Base-by-base conservation (phyloP, 139 green algal genomes). In the Chlorella sorokiniana region DNA sequence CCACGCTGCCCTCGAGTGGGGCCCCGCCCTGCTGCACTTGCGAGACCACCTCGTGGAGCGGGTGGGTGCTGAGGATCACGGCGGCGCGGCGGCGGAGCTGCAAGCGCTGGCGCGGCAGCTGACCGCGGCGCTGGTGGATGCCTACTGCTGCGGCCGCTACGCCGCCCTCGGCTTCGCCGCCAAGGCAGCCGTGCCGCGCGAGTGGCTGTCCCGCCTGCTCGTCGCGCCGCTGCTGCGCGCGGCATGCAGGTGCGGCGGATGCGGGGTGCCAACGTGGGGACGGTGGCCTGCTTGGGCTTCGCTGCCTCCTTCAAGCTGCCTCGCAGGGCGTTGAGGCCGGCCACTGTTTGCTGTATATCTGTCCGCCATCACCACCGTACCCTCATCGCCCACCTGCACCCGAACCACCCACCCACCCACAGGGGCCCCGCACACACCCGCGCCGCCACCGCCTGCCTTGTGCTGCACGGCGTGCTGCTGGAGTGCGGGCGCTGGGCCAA, bases 151-250 rank as follows among this genome's bases (percentile, higher is more conserved):
- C 9, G 63, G 41, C 29, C 67, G 45, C 2, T 82, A 65, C 25
- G 45, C 77, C 5, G 62, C 77, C 11, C 77, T 82, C 22, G 77
- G 77, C 2, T n/a, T 54, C 23, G 64, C 45, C 63, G 76, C 63
- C 77, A 82, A 82, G 64, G 77, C 44, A 29, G 45, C 51, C 27
- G 59, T 82, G 48, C 45, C 63, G 1, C 64, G 45, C 1, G 44
- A 62, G 22, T 82, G 77, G 77, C 77, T 82, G 44, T 41, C 44
- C 64, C 42, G 71, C 23, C 63, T 82, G 65, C 45, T 82, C 40
- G 31, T 82, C 37, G 33, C 37, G 37, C 77, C 77, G 27, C 63
- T 75, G 63, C 64, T 82, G 40, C 63, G 44, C 33, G 77, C 77
- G 31, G 77, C 64, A 37, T 76, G 64, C 77, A 82, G 45, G 77